Base-by-base conservation (phyloP, 371 early-diverging fungal genomes). In the Circinella minor region DNA sequence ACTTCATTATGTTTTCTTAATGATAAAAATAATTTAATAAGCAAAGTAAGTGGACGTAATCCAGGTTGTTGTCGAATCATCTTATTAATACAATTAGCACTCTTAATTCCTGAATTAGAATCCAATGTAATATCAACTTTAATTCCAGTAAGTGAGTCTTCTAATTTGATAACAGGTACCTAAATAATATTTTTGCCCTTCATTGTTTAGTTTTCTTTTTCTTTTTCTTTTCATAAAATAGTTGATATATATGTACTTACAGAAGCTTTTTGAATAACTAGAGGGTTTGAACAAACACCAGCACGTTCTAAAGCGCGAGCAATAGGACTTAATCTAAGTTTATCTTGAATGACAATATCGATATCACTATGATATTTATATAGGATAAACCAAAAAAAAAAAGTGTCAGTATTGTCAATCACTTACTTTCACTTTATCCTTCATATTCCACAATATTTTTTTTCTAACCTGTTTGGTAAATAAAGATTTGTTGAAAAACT, bases 131-230 rank as follows among this genome's bases (percentile, higher is more conserved):
- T 90, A 76, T 98, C 99, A 18, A 96, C 87, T n/a, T 88, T 84
- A 59, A 90, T 83, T 3, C 80, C 78, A 10, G 93, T 92, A n/a
- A 91, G 72, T 9, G 68, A 63, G 71, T 97, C 96, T 34, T 76
- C 80, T 65, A 91, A 89, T 79, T 99, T 99, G 67, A 99, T 88
- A 61, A 99, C 94, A 6, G 99, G 99, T 4, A 98, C 96, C 77
- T 93, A 80, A 4, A 8, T 5, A 4, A 46, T 37, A 38, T 55
- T 17, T 37, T 27, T 34, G 39, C n/a, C 36, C 66, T 37, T 18
- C 39, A 48, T 38, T 63, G 36, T 20, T 43, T 61, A 9, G 49
- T n/a, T 13, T 36, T 55, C 4, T 61, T 59, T 59, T 46, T 20
- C 20, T 61, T 10, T 34, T n/a, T 13, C n/a, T 55, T 4, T 61